Conservation (phyloP, 2,329 filamentous ascomycete genomes). For the Aspergillus floridensis region DNA sequence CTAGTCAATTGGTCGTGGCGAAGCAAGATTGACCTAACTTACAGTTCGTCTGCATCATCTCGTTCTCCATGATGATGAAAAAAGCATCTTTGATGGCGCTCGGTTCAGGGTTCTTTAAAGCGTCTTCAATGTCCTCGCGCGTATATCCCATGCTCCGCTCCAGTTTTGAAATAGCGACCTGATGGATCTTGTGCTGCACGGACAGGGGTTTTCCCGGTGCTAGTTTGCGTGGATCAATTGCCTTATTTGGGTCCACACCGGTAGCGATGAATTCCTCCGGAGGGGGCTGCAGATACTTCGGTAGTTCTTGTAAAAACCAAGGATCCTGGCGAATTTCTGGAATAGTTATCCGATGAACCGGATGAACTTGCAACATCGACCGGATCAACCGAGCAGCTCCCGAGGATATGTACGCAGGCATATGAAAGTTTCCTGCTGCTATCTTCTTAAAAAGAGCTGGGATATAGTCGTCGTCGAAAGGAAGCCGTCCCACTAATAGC, state of each 20-base stretch:
- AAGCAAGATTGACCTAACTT: slow-evolving; percentile 45
- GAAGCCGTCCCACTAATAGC: slow-evolving; percentile 66
- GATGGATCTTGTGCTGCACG: slow-evolving; percentile 84
- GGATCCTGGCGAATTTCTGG: slow-evolving; percentile 88
- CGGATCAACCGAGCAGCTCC: slow-evolving; percentile 75
- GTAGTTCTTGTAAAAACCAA: slow-evolving; percentile 88
- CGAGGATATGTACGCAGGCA: slow-evolving; percentile 84
- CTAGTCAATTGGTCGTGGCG: not conserved
- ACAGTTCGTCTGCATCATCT: slow-evolving; percentile 94
- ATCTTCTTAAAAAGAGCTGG: slow-evolving; percentile 98
- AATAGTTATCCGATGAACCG: slow-evolving; percentile 89
- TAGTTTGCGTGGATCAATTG: slow-evolving; percentile 79
- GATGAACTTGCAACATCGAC: slow-evolving; percentile 92
- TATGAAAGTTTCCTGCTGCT: slow-evolving; percentile 85
- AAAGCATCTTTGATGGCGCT: slow-evolving; percentile 99
- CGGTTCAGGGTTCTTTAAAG: slow-evolving; percentile 84
- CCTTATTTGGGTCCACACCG: slow-evolving; percentile 88
- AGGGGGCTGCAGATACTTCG: slow-evolving; percentile 80
- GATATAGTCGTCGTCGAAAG: slow-evolving; percentile 98
- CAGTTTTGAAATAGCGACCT: slow-evolving; percentile 90
- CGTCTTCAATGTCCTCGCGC: slow-evolving; percentile 91
- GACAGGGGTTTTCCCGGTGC: slow-evolving; percentile 74
- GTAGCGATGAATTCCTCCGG: slow-evolving; percentile 91
- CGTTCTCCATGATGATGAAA: slow-evolving; percentile 95
- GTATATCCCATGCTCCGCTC: slow-evolving; percentile 98